Conservation (phyloP, 129 eudicot species). For the Erigeron canadensis region DNA sequence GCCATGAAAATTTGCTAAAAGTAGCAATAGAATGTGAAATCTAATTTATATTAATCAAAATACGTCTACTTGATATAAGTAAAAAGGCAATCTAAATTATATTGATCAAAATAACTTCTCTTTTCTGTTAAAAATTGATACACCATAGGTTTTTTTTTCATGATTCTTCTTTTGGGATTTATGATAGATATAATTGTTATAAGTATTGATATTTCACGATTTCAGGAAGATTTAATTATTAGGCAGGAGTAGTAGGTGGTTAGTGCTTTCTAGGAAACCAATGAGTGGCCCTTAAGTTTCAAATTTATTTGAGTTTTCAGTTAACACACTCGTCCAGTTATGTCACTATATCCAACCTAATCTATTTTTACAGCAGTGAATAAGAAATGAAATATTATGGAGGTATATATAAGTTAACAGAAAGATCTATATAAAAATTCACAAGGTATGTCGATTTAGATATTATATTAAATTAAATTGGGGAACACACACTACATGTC, state of each 20-base stretch:
- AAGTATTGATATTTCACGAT: not conserved
- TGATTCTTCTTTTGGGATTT: constrained; percentile 1
- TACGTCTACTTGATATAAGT: not conserved
- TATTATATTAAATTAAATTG: constrained; percentile 2
- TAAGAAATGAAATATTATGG: constrained; percentile 3
- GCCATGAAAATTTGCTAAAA: constrained; percentile 4
- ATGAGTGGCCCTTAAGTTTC: constrained; percentile 14
- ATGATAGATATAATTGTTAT: not conserved
- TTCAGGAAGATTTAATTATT: constrained; percentile 12
- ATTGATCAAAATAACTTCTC: no score
- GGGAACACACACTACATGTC: constrained; percentile 9
- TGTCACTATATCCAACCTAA: constrained; percentile 22
- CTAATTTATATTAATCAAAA: no score
- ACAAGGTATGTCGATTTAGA: constrained; percentile 24
- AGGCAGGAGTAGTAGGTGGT: constrained; percentile 21
- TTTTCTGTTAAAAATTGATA: not conserved
- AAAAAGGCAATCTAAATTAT: not conserved
- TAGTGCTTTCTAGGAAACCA: not conserved
- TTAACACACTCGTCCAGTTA: not conserved
- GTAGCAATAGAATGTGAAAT: not conserved
- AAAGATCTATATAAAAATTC: not conserved
- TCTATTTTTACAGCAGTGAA: constrained; percentile 7
- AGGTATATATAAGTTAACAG: not conserved
- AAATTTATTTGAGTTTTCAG: no score
- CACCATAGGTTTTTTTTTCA: not conserved